Evolutionary conservation across 768 basidiomycete genomes (phyloP).

Genomic region (Lactarius akahatsu): DNA sequence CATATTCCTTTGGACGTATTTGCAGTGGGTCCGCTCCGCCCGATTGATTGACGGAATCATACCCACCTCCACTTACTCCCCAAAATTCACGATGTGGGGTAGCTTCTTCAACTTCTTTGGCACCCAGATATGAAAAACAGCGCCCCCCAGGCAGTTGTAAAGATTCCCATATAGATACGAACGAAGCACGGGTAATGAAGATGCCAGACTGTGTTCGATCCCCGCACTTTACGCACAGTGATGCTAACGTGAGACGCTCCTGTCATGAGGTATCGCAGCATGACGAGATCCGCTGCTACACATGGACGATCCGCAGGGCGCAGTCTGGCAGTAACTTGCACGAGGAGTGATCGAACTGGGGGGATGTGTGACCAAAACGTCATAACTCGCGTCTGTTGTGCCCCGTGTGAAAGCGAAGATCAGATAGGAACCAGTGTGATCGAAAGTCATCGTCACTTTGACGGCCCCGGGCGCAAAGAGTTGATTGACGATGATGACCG

Average conservation of each 20-base stretch:
- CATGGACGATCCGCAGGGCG: neutral
- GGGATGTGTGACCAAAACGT: neutral
- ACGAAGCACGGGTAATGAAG: neutral
- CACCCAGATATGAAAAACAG: neutral
- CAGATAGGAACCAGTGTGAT: neutral
- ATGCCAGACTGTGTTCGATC: neutral
- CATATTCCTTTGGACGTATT: too few relatives aligned
- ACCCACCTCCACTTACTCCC: neutral
- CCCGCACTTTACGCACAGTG: neutral
- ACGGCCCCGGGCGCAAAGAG: constrained; percentile 2
- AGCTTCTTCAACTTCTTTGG: neutral
- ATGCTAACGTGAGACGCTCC: neutral
- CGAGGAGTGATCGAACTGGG: neutral
- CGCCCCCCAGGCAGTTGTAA: neutral
- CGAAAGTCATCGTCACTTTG: neutral
- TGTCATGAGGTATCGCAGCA: neutral
- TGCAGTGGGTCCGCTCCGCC: too few relatives aligned
- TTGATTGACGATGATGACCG: neutral
- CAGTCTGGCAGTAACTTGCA: neutral
- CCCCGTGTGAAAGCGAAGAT: neutral
- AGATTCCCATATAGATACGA: neutral
- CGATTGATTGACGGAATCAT: neutral
- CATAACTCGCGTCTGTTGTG: neutral
- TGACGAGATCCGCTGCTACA: neutral
- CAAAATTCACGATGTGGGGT: neutral